These are phyloP conservation scores for Arthroderma sp. DNA, from an alignment of 2,329 filamentous ascomycete genomes.

Conservation along the genomic window DNA sequence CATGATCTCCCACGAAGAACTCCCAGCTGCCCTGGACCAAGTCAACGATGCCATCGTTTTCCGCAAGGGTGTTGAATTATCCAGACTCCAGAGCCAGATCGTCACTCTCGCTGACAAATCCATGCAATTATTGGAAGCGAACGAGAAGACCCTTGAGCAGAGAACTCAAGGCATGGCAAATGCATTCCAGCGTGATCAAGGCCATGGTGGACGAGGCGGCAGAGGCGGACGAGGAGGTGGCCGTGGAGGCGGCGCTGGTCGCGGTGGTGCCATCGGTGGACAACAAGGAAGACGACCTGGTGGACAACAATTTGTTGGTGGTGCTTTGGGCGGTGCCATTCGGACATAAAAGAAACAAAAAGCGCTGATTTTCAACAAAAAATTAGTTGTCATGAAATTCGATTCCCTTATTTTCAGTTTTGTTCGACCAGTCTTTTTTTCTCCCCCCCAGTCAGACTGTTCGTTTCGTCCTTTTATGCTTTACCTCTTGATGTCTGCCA, in stretches of 20 bases:
- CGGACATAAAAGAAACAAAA: slow-evolving; percentile 29
- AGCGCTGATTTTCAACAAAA: too few species aligned
- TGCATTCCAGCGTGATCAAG: slow-evolving; percentile 86
- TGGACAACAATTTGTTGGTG: slow-evolving; percentile 37
- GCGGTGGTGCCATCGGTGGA: slow-evolving; percentile 27
- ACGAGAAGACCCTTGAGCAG: slow-evolving; percentile 94
- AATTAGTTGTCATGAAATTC: too few species aligned
- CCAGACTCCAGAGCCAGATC: slow-evolving; percentile 85
- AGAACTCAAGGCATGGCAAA: slow-evolving; percentile 91
- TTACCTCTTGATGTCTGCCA: too few species aligned
- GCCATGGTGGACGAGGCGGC: slow-evolving; percentile 55
- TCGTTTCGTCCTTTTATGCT: too few species aligned
- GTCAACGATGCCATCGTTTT: slow-evolving; percentile 97
- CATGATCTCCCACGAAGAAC: slow-evolving; percentile 99
- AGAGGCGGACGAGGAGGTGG: slow-evolving; percentile 46
- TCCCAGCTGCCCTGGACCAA: slow-evolving; percentile 90
- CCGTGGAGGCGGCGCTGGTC: slow-evolving; percentile 23
- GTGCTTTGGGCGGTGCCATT: slow-evolving; percentile 38
- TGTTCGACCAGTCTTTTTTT: too few species aligned
- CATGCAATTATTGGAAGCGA: slow-evolving; percentile 86
- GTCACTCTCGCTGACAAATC: slow-evolving; percentile 94
- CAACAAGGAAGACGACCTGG: slow-evolving; percentile 33
- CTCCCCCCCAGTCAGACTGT: too few species aligned
- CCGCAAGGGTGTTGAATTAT: slow-evolving; percentile 97
- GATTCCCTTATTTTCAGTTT: too few species aligned